phyloP scores from a whole-genome alignment of 345 rosid genomes.

The Carallia pectinifolia region DNA sequence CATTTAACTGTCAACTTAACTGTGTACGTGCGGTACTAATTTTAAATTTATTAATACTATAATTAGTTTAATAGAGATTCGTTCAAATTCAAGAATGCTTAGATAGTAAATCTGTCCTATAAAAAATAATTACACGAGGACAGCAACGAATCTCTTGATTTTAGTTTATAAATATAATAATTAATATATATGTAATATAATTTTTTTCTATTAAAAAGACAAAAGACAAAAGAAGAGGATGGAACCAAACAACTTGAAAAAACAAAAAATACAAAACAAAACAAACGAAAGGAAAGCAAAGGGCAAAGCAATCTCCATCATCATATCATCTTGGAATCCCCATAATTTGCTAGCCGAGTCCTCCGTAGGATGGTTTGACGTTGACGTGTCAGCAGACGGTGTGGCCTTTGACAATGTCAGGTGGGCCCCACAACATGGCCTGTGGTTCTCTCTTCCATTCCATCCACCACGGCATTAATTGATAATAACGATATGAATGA shows the following conservation, averaged over 20 bases:
- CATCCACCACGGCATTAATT: not conserved
- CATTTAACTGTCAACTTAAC: no score
- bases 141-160: no score
- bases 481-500: conserved; percentile 1
- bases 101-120: no score
- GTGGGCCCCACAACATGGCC: conserved; percentile 22
- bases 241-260: not conserved
- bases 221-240: no score
- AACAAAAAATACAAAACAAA: not conserved
- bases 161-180: no score
- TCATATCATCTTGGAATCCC: conserved; percentile 22
- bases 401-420: conserved; percentile 15
- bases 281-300: not conserved
- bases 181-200: no score
- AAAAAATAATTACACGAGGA: no score
- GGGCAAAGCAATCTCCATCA: not conserved
- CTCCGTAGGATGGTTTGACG: conserved; percentile 13
- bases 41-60: no score
- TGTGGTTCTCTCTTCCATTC: not conserved
- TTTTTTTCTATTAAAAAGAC: no score
- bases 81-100: no score
- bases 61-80: no score
- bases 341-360: not conserved
- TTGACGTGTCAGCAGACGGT: conserved; percentile 35
- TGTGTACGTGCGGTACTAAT: no score